Evolutionary conservation across 495 filamentous ascomycete genomes (phyloP).

Genomic region (Pseudotulostoma volvatum): DNA sequence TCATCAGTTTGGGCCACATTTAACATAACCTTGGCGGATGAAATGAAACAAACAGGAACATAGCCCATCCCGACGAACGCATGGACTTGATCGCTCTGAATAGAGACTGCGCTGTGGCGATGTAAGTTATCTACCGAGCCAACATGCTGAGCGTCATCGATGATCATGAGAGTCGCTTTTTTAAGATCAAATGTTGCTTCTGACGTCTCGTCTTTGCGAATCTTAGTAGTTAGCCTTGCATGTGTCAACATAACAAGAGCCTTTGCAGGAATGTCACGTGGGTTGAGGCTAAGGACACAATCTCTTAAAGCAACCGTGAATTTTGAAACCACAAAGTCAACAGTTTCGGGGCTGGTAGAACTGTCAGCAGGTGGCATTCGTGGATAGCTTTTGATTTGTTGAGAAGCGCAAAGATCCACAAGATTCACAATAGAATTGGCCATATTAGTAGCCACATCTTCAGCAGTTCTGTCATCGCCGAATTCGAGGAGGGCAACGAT

Average conservation of each 20-base stretch:
- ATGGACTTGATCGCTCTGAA: constrained; percentile 42
- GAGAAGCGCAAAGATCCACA: constrained; percentile 33
- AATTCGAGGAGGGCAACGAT: constrained; percentile 63
- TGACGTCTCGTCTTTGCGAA: constrained; percentile 43
- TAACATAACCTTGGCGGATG: constrained; percentile 51
- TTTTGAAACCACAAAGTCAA: constrained; percentile 36
- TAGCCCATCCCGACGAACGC: constrained; percentile 56
- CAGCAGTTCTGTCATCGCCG: constrained; percentile 45
- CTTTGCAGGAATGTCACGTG: constrained; percentile 56
- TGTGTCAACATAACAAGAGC: constrained; percentile 63
- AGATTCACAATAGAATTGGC: constrained; percentile 66
- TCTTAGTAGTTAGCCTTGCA: constrained; percentile 43
- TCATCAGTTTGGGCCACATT: constrained; percentile 34
- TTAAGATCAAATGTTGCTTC: constrained; percentile 49
- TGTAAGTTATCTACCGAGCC: constrained; percentile 26
- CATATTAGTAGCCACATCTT: constrained; percentile 60
- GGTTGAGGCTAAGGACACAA: constrained; percentile 74
- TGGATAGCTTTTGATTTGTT: constrained; percentile 6
- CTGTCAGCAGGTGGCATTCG: background rate
- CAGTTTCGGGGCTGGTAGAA: constrained; percentile 4
- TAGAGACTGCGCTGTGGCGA: constrained; percentile 29
- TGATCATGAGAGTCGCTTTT: constrained; percentile 66
- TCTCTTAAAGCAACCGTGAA: constrained; percentile 62
- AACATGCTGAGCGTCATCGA: constrained; percentile 53
- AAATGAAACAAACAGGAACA: constrained; percentile 71